phyloP scores from a whole-genome alignment of 805 yeast species.

The Yarrowia bubula region DNA sequence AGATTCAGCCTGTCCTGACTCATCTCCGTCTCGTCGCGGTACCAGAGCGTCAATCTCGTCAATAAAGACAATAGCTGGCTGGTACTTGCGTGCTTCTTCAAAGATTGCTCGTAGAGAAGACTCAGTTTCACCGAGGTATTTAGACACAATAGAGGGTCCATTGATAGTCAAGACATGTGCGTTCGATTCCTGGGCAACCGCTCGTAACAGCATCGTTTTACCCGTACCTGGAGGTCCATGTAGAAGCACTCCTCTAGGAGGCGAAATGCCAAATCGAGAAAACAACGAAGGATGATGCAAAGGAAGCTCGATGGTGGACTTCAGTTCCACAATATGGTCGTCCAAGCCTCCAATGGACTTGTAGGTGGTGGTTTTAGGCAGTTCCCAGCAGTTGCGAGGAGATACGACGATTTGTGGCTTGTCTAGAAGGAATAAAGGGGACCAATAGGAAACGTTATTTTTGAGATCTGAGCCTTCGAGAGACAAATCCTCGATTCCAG shows the following conservation, averaged over 20 bases:
- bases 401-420: conserved; percentile 25
- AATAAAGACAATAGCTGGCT: conserved; percentile 83
- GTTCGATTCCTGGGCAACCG: conserved; percentile 70
- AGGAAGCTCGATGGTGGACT: conserved; percentile 75
- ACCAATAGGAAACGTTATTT: conserved; percentile 41
- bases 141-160: conserved; percentile 90
- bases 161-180: conserved; percentile 84
- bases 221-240: conserved; percentile 99
- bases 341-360: conserved; percentile 73
- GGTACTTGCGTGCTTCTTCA: conserved; percentile 77
- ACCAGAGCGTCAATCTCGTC: conserved; percentile 94
- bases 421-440: conserved; percentile 46
- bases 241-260: conserved; percentile 88
- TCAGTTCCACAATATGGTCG: conserved; percentile 58
- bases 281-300: conserved; percentile 73
- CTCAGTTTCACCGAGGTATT: conserved; percentile 93
- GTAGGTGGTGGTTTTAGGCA: conserved; percentile 41
- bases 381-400: conserved; percentile 27
- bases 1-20: conserved; percentile 84
- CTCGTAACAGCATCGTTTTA: conserved; percentile 80
- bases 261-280: conserved; percentile 79
- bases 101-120: conserved; percentile 76
- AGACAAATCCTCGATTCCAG: conserved; percentile 44
- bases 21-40: conserved; percentile 80
- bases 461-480: conserved; percentile 35